A percentile compares a stretch with the other conserved stretches of the same genome.
Conservation (phyloP, 192 early-diverging fungal species). For the Funneliformis mosseae region DNA sequence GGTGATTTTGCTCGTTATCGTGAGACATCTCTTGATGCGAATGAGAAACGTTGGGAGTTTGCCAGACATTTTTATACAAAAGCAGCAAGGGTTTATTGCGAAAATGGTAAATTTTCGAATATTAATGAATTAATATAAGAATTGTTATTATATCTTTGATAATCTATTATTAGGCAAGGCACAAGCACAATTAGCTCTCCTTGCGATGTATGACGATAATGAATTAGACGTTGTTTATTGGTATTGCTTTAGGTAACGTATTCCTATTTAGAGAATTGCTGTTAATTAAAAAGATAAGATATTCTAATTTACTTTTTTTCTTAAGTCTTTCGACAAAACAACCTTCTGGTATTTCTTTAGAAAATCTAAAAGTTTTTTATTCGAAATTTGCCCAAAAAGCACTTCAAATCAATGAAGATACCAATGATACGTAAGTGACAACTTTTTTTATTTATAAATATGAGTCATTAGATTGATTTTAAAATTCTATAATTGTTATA, state of each 20-base stretch:
- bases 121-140: background rate
- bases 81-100: conserved; percentile 22
- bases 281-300: background rate
- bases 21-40: conserved; percentile 39
- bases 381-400: conserved; percentile 45
- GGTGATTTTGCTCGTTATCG: conserved; percentile 61
- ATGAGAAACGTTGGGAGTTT: conserved; percentile 32
- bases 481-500: background rate
- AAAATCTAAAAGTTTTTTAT: conserved; percentile 58
- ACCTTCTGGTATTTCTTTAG: conserved; percentile 49
- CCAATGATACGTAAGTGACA: background rate
- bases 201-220: conserved; percentile 42
- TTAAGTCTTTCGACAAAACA: conserved; percentile 55
- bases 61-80: conserved; percentile 15
- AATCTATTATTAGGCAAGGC: conserved; percentile 41
- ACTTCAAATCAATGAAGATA: conserved; percentile 14
- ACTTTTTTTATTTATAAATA: background rate
- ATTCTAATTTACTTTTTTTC: background rate
- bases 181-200: conserved; percentile 49
- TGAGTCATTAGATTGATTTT: background rate
- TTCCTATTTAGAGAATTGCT: too few species aligned
- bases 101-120: conserved; percentile 11
- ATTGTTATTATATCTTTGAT: conserved; percentile 26
- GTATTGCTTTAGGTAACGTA: conserved; percentile 45
- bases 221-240: conserved; percentile 51